Evolutionary conservation across 176 grass and related monocot species (phyloP).

Genomic region (Poa pratensis): DNA sequence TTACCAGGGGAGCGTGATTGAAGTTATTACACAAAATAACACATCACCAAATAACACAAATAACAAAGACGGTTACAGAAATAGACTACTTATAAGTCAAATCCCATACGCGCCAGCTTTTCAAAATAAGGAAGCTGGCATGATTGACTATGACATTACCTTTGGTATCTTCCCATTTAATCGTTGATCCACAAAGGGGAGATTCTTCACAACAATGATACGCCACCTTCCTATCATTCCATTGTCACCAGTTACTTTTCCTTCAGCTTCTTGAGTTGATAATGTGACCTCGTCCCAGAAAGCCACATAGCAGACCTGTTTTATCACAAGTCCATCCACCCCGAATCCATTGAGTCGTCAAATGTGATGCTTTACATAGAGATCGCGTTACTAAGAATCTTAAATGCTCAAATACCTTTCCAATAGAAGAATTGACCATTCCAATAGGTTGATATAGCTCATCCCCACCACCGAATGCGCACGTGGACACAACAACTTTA

Average conservation of each 20-base stretch:
- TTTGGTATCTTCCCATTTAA: constrained; percentile 97
- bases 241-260: constrained; percentile 71
- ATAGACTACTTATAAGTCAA: not conserved
- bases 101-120: not conserved
- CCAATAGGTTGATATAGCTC: constrained; percentile 98
- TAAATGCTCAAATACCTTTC: constrained; percentile 49
- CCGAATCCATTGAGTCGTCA: constrained; percentile 7
- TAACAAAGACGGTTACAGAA: not conserved
- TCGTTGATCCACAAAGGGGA: constrained; percentile 93
- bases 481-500: constrained; percentile 89
- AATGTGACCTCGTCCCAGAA: constrained; percentile 92
- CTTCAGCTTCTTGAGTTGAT: constrained; percentile 72
- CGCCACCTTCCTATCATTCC: constrained; percentile 81
- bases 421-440: constrained; percentile 79
- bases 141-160: constrained; percentile 50
- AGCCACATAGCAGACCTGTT: constrained; percentile 88
- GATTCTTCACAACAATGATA: constrained; percentile 70
- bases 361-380: constrained; percentile 19
- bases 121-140: constrained; percentile 13
- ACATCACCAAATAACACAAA: constrained; percentile 22
- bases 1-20: not conserved
- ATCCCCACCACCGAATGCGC: constrained; percentile 93
- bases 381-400: constrained; percentile 9
- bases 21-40: not conserved
- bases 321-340: constrained; percentile 31